A percentile compares a stretch with the other conserved stretches of the same genome.
phyloP scores from a whole-genome alignment of 371 early-diverging fungal species.

The Dipsacomyces acuminosporus region DNA sequence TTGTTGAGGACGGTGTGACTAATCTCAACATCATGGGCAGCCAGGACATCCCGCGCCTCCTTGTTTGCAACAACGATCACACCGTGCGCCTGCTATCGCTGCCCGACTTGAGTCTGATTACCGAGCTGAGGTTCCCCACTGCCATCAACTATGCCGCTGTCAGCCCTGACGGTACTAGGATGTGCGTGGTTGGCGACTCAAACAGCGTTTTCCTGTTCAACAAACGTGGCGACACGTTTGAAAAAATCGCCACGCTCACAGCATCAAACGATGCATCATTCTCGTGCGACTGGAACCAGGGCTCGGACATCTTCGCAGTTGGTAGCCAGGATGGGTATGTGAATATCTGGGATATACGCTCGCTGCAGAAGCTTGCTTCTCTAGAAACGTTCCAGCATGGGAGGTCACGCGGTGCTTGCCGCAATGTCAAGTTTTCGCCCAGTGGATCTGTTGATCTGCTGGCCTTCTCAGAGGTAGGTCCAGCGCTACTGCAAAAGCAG shows the following conservation, averaged over 20 bases:
- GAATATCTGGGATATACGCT: slow-evolving; percentile 67
- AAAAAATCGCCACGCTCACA: slow-evolving; percentile 39
- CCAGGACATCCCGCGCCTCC: slow-evolving; percentile 50
- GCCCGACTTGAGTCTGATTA: slow-evolving; percentile 54
- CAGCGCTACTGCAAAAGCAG: no score
- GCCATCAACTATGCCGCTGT: slow-evolving; percentile 69
- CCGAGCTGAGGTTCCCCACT: slow-evolving; percentile 56
- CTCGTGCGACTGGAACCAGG: slow-evolving; percentile 76
- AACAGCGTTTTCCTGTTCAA: slow-evolving; percentile 67
- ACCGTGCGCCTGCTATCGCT: slow-evolving; percentile 67
- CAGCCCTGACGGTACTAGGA: slow-evolving; percentile 63
- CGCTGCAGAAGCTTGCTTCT: slow-evolving; percentile 39
- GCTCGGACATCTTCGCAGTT: slow-evolving; percentile 70
- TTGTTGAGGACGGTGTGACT: slow-evolving; percentile 40
- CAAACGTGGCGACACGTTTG: slow-evolving; percentile 55
- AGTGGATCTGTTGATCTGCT: slow-evolving; percentile 61
- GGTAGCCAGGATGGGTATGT: slow-evolving; percentile 78
- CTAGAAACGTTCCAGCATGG: slow-evolving; percentile 57
- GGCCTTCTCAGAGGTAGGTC: slow-evolving; percentile 56
- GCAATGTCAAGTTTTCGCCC: slow-evolving; percentile 66
- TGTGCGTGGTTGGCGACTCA: slow-evolving; percentile 74
- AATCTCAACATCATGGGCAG: slow-evolving; percentile 51
- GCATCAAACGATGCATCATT: slow-evolving; percentile 54
- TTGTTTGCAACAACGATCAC: slow-evolving; percentile 79
- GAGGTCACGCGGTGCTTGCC: slow-evolving; percentile 54